Evolutionary conservation across 208 protist genomes (phyloP).

Genomic region (Acanthamoeba castellanii): DNA sequence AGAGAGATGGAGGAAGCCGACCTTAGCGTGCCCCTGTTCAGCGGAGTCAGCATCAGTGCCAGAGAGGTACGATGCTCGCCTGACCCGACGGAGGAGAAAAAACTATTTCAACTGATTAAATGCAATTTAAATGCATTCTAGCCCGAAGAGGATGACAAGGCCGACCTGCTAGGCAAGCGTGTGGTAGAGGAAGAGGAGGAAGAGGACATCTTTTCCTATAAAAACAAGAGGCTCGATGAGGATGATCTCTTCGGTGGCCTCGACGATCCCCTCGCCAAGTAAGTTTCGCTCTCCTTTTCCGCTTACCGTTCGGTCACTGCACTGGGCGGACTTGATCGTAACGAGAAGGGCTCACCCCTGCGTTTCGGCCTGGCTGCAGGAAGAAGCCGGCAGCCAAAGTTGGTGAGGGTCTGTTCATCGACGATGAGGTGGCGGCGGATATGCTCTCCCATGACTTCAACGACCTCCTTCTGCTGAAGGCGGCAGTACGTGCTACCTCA

Average conservation of each 20-base stretch:
- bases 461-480: slow-evolving; percentile 14
- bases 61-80: not conserved
- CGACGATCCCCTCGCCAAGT: not conserved
- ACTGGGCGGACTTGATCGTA: not conserved
- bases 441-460: slow-evolving; percentile 40
- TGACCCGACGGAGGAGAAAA: too few relatives aligned
- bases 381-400: not conserved
- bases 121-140: not conserved
- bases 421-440: slow-evolving; percentile 13
- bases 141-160: not conserved
- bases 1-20: not conserved
- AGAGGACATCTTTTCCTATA: slow-evolving; percentile 19
- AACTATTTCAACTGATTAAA: not conserved
- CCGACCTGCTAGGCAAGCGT: not conserved
- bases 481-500: not conserved
- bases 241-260: slow-evolving; percentile 15
- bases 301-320: not conserved
- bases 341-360: not conserved
- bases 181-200: not conserved
- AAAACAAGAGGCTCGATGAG: not conserved
- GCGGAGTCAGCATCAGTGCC: slow-evolving; percentile 1
- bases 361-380: too few relatives aligned
- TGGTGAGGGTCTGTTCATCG: not conserved
- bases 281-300: not conserved
- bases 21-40: slow-evolving; percentile 26